phyloP scores from a whole-genome alignment of 768 basidiomycete genomes.

The Boletus rubropictus region DNA sequence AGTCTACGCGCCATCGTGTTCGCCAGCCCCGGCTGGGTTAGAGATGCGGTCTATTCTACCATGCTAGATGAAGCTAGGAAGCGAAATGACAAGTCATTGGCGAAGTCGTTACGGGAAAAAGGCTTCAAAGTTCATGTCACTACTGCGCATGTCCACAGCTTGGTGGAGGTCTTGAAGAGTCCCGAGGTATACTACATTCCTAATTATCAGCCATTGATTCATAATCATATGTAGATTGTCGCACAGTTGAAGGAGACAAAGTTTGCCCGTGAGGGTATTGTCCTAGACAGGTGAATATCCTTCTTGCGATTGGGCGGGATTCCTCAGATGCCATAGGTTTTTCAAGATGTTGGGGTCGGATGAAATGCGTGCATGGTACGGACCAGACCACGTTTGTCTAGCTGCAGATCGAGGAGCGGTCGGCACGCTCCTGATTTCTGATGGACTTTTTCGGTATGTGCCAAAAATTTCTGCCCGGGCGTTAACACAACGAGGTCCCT shows the following conservation, averaged over 20 bases:
- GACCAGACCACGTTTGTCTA: slow-evolving; percentile 86
- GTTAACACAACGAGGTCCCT: neutral
- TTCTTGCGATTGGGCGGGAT: neutral
- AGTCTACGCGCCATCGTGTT: slow-evolving; percentile 86
- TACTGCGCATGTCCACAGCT: slow-evolving; percentile 91
- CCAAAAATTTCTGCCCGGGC: neutral
- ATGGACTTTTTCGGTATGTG: slow-evolving; percentile 82
- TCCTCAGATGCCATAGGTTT: slow-evolving; percentile 51
- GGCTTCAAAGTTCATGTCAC: slow-evolving; percentile 86
- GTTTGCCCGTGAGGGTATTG: slow-evolving; percentile 88
- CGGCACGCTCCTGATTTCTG: slow-evolving; percentile 90
- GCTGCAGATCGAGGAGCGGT: slow-evolving; percentile 93
- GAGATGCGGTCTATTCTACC: slow-evolving; percentile 81
- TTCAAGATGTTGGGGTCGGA: slow-evolving; percentile 96
- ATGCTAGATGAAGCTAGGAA: slow-evolving; percentile 75
- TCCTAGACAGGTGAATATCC: slow-evolving; percentile 70
- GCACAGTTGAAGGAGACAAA: slow-evolving; percentile 88
- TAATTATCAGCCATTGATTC: neutral
- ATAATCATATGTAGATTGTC: slow-evolving; percentile 45
- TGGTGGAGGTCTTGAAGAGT: slow-evolving; percentile 90
- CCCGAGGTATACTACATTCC: slow-evolving; percentile 64
- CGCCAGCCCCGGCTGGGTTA: slow-evolving; percentile 94
- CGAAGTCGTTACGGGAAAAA: slow-evolving; percentile 72
- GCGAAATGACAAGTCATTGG: slow-evolving; percentile 78
- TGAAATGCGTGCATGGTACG: slow-evolving; percentile 98